Base-by-base conservation (phyloP, 1,139 yeast genomes). In the Kodamaea sp. region DNA sequence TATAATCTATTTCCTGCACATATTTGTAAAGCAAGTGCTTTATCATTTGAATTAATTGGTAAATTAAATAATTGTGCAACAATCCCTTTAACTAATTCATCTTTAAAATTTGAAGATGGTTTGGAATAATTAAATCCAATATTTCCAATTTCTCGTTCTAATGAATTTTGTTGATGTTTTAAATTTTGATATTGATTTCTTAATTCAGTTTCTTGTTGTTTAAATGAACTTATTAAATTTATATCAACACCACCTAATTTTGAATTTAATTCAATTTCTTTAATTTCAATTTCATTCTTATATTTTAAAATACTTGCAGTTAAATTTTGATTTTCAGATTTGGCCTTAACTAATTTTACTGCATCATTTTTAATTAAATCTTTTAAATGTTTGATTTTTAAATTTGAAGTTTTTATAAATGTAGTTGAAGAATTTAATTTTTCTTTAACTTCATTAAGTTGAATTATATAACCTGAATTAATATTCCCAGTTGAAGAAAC, bases 1-100 rank as follows among this genome's bases (percentile, higher is more conserved):
- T 81, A 94, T 29, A 94, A 64, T 49, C 94, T 73, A 3, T 92
- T 95, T 35, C 98, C 98, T 4, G 97, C 98, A 61, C 96, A 85
- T 2, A 87, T 84, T 60, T 94, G 97, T 34, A 94, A 67, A 0
- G 98, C 98, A 31, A 84, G 73, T 0, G 96, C 84, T 43, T 83
- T 81, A 27, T 78, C 75, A 37, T 66, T 61, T 42, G 84, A 78
- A 2, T 70, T 57, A 41, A 80, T 79, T 15, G 76, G 77, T 24
- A 94, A 60, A 1, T 74, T 65, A 55, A 94, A 89, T 37, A 92
- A 65, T 54, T 86, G 95, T 2, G 96, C 96, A 11, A 92, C 95
- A 11, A 89, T 78, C 31, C 99, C 99, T 53, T 82, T 83, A 5
- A 89, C 95, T 2, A 82, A 70, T 2, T 62, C 53, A 7, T 78